These are phyloP conservation scores for Lobosporangium transversale DNA, from an alignment of 192 early-diverging fungal species.

Conservation along the genomic window DNA sequence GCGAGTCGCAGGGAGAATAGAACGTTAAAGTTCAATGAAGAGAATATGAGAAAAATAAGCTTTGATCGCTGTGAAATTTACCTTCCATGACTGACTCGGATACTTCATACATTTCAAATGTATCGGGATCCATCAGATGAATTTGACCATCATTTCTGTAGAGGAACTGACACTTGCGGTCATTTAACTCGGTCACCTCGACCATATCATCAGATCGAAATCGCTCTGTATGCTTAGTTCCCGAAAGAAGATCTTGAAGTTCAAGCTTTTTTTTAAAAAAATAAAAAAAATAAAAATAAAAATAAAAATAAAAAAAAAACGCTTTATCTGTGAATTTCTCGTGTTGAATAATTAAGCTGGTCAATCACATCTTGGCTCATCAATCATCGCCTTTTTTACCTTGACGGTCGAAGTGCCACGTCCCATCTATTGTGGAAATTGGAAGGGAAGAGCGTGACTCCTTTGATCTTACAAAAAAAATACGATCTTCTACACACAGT, in stretches of 20 bases:
- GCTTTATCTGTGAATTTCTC: not conserved
- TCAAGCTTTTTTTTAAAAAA: conserved; percentile 60
- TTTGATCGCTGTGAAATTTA: too few relatives aligned
- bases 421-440: conserved; percentile 21
- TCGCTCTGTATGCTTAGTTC: conserved; percentile 68
- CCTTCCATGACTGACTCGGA: conserved; percentile 67
- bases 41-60: too few relatives aligned
- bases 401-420: conserved; percentile 42
- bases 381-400: conserved; percentile 11
- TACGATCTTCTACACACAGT: not conserved
- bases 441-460: not conserved
- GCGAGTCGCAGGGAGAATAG: conserved; percentile 55
- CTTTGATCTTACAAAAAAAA: not conserved
- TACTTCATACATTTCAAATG: conserved; percentile 78
- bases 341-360: not conserved
- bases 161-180: conserved; percentile 75
- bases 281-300: too few relatives aligned
- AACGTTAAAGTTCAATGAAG: conserved; percentile 33
- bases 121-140: conserved; percentile 75
- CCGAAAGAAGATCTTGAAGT: conserved; percentile 72
- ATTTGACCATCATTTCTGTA: conserved; percentile 71
- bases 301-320: too few relatives aligned
- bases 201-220: conserved; percentile 75
- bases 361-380: not conserved
- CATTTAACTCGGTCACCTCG: conserved; percentile 76